Base-by-base conservation (phyloP, 202 grass and related monocot genomes). In the Brachypodium distachyon region DNA sequence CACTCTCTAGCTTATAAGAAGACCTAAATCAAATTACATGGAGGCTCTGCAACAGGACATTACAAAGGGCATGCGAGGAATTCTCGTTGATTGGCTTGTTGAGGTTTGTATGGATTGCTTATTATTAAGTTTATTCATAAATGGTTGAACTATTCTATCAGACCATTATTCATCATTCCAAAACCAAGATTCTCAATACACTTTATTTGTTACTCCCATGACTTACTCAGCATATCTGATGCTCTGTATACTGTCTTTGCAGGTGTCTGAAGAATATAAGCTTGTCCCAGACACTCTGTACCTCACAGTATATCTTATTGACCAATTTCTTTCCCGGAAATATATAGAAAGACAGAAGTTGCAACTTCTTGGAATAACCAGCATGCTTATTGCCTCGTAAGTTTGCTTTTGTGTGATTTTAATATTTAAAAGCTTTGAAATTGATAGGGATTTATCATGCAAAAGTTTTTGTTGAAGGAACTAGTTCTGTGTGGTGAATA, bases 331-430 rank as follows among this genome's bases (percentile, higher is more conserved):
- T 28, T 99, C 96, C 40, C 74, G 40, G 28, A 90, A 75, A 33
- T 92, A 78, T 80, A 93, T 99, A 26, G 77, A 99, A 77, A 90
- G 61, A 22, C 80, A 84, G 60, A 87, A 73, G 70, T 72, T 99
- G 23, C 96, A 99, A 62, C 89, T 99, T 55, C 85, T 98, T 83
- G 96, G 96, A 79, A 86, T 99, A 83, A 90, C 96, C n/a, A 90
- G 89, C 81, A 90, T 99, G 96, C 61, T 99, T 53, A 93, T 99
- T 85, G 96, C 96, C 39, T 95, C 92, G 96, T 99, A 93, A 95
- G 86, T 86, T 84, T 72, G 54, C 3, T 49, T 72, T 57, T 27
- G 73, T 38, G 31, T n/a, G 57, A 74, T 81, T 74, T 85, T 74
- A 55, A 46, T 79, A 38, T 50, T 33, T 1, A 74, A 49, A 80